Percentiles rank a stretch among this genome's conserved stretches.
phyloP scores from a whole-genome alignment of 148 eudicot genomes.

The Persicaria maculosa region DNA sequence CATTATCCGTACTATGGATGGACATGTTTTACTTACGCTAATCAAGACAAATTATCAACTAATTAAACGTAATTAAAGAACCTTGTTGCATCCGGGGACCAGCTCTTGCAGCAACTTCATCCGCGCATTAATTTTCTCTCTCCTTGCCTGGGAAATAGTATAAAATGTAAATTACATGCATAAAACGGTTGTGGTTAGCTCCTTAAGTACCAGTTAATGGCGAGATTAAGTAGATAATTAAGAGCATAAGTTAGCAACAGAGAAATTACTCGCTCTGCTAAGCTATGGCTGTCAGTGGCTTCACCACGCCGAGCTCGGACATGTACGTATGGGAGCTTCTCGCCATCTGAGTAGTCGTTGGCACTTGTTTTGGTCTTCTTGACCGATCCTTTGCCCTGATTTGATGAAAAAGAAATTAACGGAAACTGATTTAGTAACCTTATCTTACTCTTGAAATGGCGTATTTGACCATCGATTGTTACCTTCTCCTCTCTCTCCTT shows the following conservation, averaged over 20 bases:
- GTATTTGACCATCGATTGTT: not conserved
- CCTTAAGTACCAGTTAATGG: not conserved
- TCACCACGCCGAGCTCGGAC: conserved; percentile 96
- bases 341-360: conserved; percentile 32
- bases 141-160: conserved; percentile 53
- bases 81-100: conserved; percentile 96
- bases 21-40: not conserved
- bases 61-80: conserved; percentile 13
- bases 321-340: conserved; percentile 88
- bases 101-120: conserved; percentile 91
- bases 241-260: not conserved
- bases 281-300: conserved; percentile 96
- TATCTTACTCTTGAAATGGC: conserved; percentile 8
- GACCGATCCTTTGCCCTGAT: conserved; percentile 53
- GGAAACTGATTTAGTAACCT: not conserved
- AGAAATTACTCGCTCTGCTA: conserved; percentile 81
- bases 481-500: conserved; percentile 78
- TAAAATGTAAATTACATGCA: not conserved
- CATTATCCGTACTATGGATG: too few relatives aligned
- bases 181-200: not conserved
- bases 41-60: not conserved
- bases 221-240: not conserved
- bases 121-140: conserved; percentile 96
- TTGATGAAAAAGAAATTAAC: not conserved
- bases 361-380: conserved; percentile 57